phyloP scores from a whole-genome alignment of 75 land plant species.

The Picea sitchensis region DNA sequence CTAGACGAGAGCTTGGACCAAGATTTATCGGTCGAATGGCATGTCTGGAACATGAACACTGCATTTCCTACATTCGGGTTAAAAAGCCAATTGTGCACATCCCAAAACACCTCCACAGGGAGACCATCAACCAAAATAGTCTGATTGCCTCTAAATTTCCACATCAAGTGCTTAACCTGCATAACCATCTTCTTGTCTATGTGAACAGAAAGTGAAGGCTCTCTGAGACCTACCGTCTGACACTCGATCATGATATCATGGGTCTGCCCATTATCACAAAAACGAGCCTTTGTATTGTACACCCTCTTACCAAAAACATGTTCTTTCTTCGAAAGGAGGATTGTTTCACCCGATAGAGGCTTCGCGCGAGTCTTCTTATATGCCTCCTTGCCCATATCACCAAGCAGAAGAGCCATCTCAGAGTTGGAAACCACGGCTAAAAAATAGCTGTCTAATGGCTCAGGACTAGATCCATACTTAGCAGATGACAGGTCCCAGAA shows the following conservation, averaged over 20 bases:
- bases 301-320: constrained; percentile 79
- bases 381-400: constrained; percentile 77
- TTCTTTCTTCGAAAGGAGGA: constrained; percentile 70
- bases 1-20: constrained; percentile 23
- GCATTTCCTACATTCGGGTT: constrained; percentile 62
- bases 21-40: constrained; percentile 50
- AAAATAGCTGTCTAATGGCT: constrained; percentile 75
- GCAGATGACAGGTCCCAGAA: constrained; percentile 87
- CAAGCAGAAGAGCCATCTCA: constrained; percentile 67
- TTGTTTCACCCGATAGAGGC: constrained; percentile 35
- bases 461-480: constrained; percentile 82
- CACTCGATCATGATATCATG: constrained; percentile 85
- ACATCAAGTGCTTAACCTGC: constrained; percentile 75
- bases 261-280: constrained; percentile 59
- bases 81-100: constrained; percentile 93
- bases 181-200: constrained; percentile 66
- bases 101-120: constrained; percentile 91
- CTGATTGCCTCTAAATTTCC: constrained; percentile 92
- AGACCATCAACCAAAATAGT: constrained; percentile 78
- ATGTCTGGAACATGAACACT: constrained; percentile 87
- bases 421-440: constrained; percentile 60
- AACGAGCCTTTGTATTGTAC: constrained; percentile 71
- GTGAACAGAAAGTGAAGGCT: constrained; percentile 64
- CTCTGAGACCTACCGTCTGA: constrained; percentile 49
- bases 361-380: constrained; percentile 54